A percentile compares a stretch with the other conserved stretches of the same genome.
phyloP scores from a whole-genome alignment of 2,329 filamentous ascomycete genomes.

The Talaromyces sp. region DNA sequence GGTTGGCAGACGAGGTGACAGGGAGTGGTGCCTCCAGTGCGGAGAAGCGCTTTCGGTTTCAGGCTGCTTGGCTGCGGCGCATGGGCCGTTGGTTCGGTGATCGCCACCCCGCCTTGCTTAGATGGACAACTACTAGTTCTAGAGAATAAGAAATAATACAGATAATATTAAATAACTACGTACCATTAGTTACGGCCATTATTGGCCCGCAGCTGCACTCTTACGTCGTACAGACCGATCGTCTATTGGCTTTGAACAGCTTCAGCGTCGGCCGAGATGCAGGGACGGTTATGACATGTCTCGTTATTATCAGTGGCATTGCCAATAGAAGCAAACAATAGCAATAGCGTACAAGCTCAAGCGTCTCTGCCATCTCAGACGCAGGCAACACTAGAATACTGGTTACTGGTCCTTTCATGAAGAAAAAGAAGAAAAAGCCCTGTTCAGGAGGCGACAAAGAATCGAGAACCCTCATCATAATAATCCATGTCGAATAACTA shows the following conservation, averaged over 20 bases:
- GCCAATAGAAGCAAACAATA: neutral
- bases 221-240: neutral
- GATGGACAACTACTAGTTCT: too few relatives aligned
- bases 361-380: neutral
- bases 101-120: neutral
- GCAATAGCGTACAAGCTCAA: neutral
- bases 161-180: neutral
- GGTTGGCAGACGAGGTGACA: neutral
- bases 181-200: neutral
- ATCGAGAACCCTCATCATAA: slow-evolving; percentile 15
- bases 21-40: neutral
- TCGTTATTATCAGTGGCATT: neutral
- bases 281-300: neutral
- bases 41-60: neutral
- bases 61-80: neutral
- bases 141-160: neutral
- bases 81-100: neutral
- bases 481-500: slow-evolving; percentile 23
- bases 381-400: neutral
- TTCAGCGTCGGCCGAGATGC: neutral
- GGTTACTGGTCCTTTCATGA: neutral
- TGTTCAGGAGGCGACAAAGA: neutral
- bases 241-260: neutral
- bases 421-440: neutral
- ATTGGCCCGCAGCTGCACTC: neutral